These are phyloP conservation scores for Helichrysum umbraculigerum DNA, from an alignment of 129 eudicot species.

Conservation along the genomic window DNA sequence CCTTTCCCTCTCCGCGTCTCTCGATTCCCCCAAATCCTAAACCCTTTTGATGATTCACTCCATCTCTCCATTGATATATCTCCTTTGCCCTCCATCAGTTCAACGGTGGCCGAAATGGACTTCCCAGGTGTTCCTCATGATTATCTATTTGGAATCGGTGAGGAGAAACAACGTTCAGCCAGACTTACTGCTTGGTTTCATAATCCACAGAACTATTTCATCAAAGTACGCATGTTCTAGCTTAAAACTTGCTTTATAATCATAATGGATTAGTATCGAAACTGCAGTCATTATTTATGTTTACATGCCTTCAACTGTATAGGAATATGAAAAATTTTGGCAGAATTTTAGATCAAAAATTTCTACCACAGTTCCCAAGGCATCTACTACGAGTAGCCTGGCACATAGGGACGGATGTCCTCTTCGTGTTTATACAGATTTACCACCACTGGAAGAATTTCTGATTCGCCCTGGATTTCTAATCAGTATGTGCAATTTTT, in stretches of 20 bases:
- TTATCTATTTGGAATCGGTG: constrained; percentile 89
- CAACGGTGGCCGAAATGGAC: too few relatives aligned
- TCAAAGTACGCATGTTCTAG: constrained; percentile 54
- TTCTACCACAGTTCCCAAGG: constrained; percentile 32
- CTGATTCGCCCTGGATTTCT: constrained; percentile 76
- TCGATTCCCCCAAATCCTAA: too few relatives aligned
- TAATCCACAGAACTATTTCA: constrained; percentile 75
- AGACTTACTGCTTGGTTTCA: constrained; percentile 97
- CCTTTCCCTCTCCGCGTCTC: too few relatives aligned
- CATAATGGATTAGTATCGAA: not conserved
- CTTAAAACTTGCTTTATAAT: not conserved
- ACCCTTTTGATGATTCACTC: too few relatives aligned
- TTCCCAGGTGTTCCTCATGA: too few relatives aligned
- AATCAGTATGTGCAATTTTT: constrained; percentile 51
- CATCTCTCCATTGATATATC: too few relatives aligned
- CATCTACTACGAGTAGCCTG: constrained; percentile 50
- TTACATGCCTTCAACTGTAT: constrained; percentile 20
- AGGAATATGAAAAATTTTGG: constrained; percentile 74
- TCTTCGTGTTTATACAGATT: constrained; percentile 79
- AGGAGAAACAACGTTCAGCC: constrained; percentile 91
- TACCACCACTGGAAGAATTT: constrained; percentile 77
- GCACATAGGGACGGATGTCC: constrained; percentile 42
- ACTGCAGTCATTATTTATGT: not conserved
- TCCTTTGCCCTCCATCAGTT: too few relatives aligned
- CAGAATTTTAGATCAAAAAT: constrained; percentile 50